Evolutionary conservation across 768 basidiomycete genomes (phyloP).

Genomic region (Wakefieldia striispora): DNA sequence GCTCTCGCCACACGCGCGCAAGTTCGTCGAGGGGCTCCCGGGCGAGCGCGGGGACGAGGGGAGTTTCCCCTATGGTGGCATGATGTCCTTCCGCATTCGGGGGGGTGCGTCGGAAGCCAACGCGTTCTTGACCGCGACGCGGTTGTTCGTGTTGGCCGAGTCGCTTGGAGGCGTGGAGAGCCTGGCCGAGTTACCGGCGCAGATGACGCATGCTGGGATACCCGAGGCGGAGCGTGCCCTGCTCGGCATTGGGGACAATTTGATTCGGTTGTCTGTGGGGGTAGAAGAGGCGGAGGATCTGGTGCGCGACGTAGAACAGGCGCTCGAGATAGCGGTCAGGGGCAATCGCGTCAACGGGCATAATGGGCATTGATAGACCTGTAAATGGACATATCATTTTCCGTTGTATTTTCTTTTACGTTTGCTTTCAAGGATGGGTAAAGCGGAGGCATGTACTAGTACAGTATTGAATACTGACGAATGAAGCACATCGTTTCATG

Average conservation of each 20-base stretch:
- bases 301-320: constrained; percentile 36
- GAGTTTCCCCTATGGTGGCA: constrained; percentile 88
- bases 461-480: too few relatives aligned
- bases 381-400: too few relatives aligned
- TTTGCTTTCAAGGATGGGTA: too few relatives aligned
- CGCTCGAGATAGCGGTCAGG: constrained; percentile 24
- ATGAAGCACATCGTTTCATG: too few relatives aligned
- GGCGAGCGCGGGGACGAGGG: constrained; percentile 26
- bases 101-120: constrained; percentile 56
- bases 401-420: too few relatives aligned
- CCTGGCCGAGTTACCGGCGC: constrained; percentile 80
- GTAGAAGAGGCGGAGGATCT: constrained; percentile 88
- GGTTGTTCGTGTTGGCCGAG: constrained; percentile 82
- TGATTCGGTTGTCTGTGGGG: constrained; percentile 82
- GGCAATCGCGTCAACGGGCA: too few relatives aligned
- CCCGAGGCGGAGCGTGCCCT: constrained; percentile 61
- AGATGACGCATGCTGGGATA: constrained; percentile 86
- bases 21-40: constrained; percentile 50
- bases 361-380: too few relatives aligned
- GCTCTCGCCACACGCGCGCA: constrained; percentile 65
- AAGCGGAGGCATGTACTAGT: too few relatives aligned
- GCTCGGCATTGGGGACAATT: constrained; percentile 75
- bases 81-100: constrained; percentile 72
- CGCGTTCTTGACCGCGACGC: constrained; percentile 60
- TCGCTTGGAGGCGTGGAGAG: constrained; percentile 91